Base-by-base conservation (phyloP, 352 stramenopile genomes). In the Plasmopara viticola region DNA sequence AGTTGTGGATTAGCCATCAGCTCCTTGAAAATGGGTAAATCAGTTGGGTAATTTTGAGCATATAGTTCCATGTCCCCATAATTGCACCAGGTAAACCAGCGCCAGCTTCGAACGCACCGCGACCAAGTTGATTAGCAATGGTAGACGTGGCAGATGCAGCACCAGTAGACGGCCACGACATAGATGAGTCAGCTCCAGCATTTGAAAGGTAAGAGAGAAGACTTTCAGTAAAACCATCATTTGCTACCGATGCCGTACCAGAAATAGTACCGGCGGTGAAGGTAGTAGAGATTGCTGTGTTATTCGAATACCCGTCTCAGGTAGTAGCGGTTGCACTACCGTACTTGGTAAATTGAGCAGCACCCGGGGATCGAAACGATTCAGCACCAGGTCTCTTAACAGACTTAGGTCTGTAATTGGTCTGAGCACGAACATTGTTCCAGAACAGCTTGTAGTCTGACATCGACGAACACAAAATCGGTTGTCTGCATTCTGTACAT, bases 121-220 rank as follows among this genome's bases (percentile, higher is more conserved):
- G 20, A 25, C 20, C 20, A 25, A 25, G 3, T 25, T 25, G 20
- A 25, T 3, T 25, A 3, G 20, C 20, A 25, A 2, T 51, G 57
- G 8, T 47, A 33, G 20, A 5, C 1, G 2, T 47, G 17, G 42
- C 20, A 47, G 42, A 33, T 35, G 18, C 9, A 35, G 7, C 25
- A 48, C 43, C 43, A 20, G n/a, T 38, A 48, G 43, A 48, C 43
- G 20, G 20, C 43, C 10, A 48, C 6, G 43, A n/a, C 2, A 25
- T 28, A 38, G 14, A 48, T 25, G 20, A 25, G 20, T 25, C 20
- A 3, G 20, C 20, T 25, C 20, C 43, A 48, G 28, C 28, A 48
- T 48, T 48, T 39, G 43, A 25, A 28, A 25, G 31, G 2, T 20
- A 3, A 25, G 20, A 25, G 20, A 25, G 20, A 25, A 25, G 20